Evolutionary conservation across 1,139 yeast species (phyloP).

Genomic region (Zhuliangozyma blackwelliae): DNA sequence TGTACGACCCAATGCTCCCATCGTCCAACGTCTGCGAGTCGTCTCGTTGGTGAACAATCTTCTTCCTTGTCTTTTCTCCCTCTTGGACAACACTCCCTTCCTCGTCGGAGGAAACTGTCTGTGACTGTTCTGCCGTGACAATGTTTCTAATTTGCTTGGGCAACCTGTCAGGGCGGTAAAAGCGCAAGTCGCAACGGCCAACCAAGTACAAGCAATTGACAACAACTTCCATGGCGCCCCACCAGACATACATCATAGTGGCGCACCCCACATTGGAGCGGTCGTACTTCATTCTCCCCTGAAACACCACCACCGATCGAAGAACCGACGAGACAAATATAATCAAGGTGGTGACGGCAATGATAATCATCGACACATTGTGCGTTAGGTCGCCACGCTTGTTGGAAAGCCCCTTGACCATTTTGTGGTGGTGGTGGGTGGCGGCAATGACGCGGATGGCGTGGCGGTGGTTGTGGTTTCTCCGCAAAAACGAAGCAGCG

Average conservation of each 20-base stretch:
- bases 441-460: slow-evolving; percentile 49
- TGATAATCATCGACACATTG: slow-evolving; percentile 43
- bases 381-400: slow-evolving; percentile 48
- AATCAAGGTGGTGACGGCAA: slow-evolving; percentile 47
- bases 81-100: slow-evolving; percentile 9
- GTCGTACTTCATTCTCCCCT: slow-evolving; percentile 23
- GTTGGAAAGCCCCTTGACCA: slow-evolving; percentile 42
- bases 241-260: slow-evolving; percentile 62
- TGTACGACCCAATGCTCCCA: too few relatives aligned
- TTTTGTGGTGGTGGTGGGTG: slow-evolving; percentile 39
- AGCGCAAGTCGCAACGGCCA: slow-evolving; percentile 68
- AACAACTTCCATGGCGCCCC: slow-evolving; percentile 58
- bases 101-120: slow-evolving; percentile 9
- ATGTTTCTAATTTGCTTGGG: slow-evolving; percentile 37
- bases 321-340: slow-evolving; percentile 56
- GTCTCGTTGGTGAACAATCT: too few relatives aligned
- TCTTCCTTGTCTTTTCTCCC: slow-evolving; percentile 1
- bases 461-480: slow-evolving; percentile 48
- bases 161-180: slow-evolving; percentile 68
- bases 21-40: too few relatives aligned
- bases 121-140: slow-evolving; percentile 41
- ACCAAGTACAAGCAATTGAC: slow-evolving; percentile 53
- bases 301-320: slow-evolving; percentile 55
- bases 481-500: slow-evolving; percentile 47
- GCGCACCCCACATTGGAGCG: slow-evolving; percentile 26